Evolutionary conservation across 1,139 yeast species (phyloP).

Genomic region (Lodderomyces parapsilosis): DNA sequence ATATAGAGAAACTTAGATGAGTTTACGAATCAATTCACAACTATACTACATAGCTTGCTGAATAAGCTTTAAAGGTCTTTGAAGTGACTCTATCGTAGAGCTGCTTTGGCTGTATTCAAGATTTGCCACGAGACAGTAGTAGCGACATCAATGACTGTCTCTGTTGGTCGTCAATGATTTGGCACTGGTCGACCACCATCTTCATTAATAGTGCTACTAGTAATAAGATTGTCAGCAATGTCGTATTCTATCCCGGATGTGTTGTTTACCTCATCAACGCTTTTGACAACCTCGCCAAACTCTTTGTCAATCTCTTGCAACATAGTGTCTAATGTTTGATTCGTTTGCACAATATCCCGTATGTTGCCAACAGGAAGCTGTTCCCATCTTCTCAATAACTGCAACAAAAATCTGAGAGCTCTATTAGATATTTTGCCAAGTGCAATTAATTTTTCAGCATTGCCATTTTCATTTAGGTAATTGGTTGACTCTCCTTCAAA

Average conservation of each 20-base stretch:
- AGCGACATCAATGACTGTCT: no score
- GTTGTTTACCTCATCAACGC: conserved; percentile 12
- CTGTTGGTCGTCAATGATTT: no score
- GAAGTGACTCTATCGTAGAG: no score
- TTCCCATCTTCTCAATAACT: background rate
- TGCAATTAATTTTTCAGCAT: background rate
- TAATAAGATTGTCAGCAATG: conserved; percentile 14
- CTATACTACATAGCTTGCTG: no score
- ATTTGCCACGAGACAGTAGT: no score
- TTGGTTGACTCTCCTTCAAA: background rate
- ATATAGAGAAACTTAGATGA: no score
- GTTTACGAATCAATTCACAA: no score
- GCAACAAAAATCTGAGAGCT: background rate
- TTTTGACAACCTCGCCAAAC: background rate
- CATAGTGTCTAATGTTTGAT: background rate
- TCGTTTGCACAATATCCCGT: background rate
- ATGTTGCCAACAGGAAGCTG: background rate
- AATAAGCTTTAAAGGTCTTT: no score
- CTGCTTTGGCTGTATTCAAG: no score
- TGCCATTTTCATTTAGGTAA: background rate
- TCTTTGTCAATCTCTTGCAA: background rate
- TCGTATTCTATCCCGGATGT: conserved; percentile 14
- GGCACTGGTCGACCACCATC: background rate
- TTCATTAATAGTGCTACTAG: conserved; percentile 15
- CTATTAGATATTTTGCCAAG: background rate